Percentiles rank a stretch among this genome's conserved stretches.
Evolutionary conservation across 1,284 basidiomycete species (phyloP).

Genomic region (Apiotrichum sp.): DNA sequence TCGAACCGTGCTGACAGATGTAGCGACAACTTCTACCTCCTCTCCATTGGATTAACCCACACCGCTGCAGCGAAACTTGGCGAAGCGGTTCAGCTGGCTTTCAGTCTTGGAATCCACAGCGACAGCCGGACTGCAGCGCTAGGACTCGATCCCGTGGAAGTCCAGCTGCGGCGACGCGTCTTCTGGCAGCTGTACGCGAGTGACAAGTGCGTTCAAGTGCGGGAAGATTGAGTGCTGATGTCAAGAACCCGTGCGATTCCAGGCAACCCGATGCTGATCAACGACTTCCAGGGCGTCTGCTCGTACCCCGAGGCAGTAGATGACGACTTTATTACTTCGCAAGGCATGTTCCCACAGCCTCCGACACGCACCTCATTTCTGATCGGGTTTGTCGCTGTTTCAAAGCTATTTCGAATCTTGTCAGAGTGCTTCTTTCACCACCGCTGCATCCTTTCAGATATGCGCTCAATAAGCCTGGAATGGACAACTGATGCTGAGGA

Average conservation of each 20-base stretch:
- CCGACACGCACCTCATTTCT: conserved; percentile 33
- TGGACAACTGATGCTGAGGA: conserved; percentile 35
- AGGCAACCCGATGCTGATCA: conserved; percentile 44
- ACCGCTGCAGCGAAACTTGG: conserved; percentile 41
- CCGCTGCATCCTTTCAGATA: conserved; percentile 28
- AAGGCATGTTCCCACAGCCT: conserved; percentile 45
- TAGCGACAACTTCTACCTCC: conserved; percentile 45
- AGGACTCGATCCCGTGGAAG: conserved; percentile 38
- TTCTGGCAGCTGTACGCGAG: conserved; percentile 45
- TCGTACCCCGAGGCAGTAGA: conserved; percentile 41
- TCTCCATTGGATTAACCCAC: conserved; percentile 39
- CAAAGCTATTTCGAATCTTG: conserved; percentile 39
- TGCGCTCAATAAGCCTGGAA: conserved; percentile 17
- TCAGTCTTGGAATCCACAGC: conserved; percentile 41
- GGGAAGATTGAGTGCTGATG: background rate
- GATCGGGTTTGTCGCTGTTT: conserved; percentile 42
- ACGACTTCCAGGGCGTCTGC: conserved; percentile 45
- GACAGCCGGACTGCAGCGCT: conserved; percentile 36
- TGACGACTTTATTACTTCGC: conserved; percentile 46
- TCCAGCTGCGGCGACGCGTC: conserved; percentile 40
- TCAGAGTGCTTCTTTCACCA: conserved; percentile 45
- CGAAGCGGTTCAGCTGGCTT: conserved; percentile 43
- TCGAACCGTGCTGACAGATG: background rate
- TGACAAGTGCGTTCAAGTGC: conserved; percentile 39
- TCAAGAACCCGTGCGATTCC: conserved; percentile 41